Conservation (phyloP, 2,329 filamentous ascomycete species). For the Knoxdaviesia proteae region DNA sequence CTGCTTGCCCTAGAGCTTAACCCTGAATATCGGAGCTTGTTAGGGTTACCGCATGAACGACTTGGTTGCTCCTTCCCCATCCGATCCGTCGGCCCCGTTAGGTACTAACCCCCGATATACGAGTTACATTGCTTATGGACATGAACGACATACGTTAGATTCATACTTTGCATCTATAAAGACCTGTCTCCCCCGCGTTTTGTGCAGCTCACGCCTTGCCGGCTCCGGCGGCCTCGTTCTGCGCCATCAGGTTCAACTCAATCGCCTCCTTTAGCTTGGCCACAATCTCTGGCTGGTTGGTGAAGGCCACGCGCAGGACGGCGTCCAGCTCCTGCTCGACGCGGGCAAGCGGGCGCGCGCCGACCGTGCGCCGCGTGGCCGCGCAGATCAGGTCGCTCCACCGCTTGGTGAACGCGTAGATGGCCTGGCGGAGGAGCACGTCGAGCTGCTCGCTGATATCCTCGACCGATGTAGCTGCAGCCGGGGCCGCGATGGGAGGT, state of each 20-base stretch:
- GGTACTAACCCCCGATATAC: too few species aligned
- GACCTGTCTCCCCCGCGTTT: too few species aligned
- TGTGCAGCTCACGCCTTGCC: too few species aligned
- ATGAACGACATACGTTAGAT: too few species aligned
- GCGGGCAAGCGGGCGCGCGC: conserved; percentile 27
- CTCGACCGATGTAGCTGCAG: conserved; percentile 17
- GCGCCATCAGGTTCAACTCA: conserved; percentile 31
- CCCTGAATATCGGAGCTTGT: too few species aligned
- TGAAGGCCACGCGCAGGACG: conserved; percentile 35
- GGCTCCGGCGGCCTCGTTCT: conserved; percentile 15
- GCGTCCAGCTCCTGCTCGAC: conserved; percentile 34
- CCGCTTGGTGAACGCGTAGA: conserved; percentile 39
- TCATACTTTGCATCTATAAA: too few species aligned
- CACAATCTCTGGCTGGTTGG: conserved; percentile 36
- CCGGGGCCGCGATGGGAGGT: conserved; percentile 9
- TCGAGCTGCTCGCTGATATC: conserved; percentile 46
- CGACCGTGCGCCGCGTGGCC: conserved; percentile 23
- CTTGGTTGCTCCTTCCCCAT: too few species aligned
- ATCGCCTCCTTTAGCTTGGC: conserved; percentile 40
- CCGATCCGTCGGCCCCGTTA: too few species aligned
- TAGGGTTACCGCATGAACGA: too few species aligned
- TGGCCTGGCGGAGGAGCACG: conserved; percentile 38
- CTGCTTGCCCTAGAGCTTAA: too few species aligned
- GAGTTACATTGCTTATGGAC: too few species aligned
- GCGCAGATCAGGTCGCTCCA: conserved; percentile 33